Base-by-base conservation (phyloP, 495 filamentous ascomycete species). In the Aspergillus steynii region DNA sequence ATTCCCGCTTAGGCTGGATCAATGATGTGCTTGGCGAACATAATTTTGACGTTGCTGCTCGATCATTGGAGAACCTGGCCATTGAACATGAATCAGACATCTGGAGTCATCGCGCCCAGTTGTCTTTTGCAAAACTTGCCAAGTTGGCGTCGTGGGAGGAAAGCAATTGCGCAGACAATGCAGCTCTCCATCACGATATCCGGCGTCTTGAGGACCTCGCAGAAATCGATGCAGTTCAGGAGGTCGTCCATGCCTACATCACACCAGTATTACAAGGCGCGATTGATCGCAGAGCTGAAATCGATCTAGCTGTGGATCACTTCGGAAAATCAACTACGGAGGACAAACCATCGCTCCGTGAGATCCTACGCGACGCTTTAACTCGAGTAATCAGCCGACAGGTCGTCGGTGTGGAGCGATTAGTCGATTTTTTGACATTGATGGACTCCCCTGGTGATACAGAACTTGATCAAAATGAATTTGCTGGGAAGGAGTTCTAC, bases 91-190 rank as follows among this genome's bases (percentile, higher is more conserved):
- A 97, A 67, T 82, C 83, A 49, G 86, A 92, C 53, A 70, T 94
- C 9, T 97, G 93, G 93, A 90, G 82, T 72, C 91, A 94, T 72
- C 95, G 95, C 70, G 88, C 96, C 42, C 86, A 97, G 70, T 77
- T 97, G n/a, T 93, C 91, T 50, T 80, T 98, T 26, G 86, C 90
- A 10, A 97, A 96, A 73, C 77, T 99, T 8, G 83, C 90, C 14
- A 81, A 88, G 59, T 70, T 97, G 60, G 89, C 90, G 31, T 86
- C 77, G 26, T 67, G 68, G 56, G 74, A 80, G 50, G 76, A 76
- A 57, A 65, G 67, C 9, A 64, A 70, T 28, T 31, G 60, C 2
- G 20, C 55, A 7, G 49, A 45, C 28, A 51, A 65, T 58, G 65
- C 72, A 6, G 58, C 71, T 55, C 60, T 69, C 14, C 61, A 76